A percentile compares a stretch with the other conserved stretches of the same genome.
phyloP scores from a whole-genome alignment of 495 filamentous ascomycete species.

The Pseudevernia furfuracea region DNA sequence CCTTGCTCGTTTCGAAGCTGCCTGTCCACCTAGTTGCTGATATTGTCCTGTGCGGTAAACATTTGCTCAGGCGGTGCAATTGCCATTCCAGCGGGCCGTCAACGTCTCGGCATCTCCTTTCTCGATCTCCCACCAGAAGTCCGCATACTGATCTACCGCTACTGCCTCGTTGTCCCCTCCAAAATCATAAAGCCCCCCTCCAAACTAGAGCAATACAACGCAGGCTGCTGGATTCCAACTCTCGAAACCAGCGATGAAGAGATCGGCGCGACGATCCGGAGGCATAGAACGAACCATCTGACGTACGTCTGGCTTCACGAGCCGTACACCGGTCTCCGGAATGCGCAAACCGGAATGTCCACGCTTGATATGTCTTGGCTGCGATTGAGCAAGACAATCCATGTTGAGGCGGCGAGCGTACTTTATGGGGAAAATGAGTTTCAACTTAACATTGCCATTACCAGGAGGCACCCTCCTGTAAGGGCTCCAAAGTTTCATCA shows the following conservation, averaged over 20 bases:
- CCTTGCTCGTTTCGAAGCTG: not conserved
- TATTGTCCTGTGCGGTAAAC: not conserved
- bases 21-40: not conserved
- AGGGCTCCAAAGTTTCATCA: not conserved
- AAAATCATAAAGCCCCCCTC: not conserved
- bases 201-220: not conserved
- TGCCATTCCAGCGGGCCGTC: not conserved
- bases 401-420: conserved; percentile 1
- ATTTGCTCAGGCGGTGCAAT: not conserved
- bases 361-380: not conserved
- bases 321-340: not conserved
- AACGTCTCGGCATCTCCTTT: not conserved
- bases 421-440: conserved; percentile 5
- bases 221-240: not conserved
- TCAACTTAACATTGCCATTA: not conserved
- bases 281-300: not conserved
- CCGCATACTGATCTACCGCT: not conserved
- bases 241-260: not conserved
- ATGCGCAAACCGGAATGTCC: not conserved
- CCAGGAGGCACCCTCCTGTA: not conserved
- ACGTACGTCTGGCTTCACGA: not conserved
- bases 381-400: conserved; percentile 3
- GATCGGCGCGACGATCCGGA: not conserved
- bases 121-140: not conserved
- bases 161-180: not conserved